Evolutionary conservation across 352 stramenopile genomes (phyloP), one percentile per base, ranked within the genome.

Genomic region (Phytophthora cactorum): DNA sequence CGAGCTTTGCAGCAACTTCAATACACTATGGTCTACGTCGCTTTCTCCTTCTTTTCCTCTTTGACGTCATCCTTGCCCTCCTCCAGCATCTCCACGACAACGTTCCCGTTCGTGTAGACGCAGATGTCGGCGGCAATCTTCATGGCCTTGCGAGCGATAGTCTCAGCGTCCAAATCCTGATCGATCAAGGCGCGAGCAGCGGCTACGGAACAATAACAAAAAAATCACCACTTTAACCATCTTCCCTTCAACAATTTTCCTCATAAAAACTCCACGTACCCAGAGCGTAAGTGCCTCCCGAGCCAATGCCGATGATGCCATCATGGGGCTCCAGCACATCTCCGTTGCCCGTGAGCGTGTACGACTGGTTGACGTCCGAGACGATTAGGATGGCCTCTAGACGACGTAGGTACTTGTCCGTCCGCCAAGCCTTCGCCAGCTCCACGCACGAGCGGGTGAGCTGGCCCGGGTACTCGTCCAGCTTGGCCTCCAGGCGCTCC

Each of bases 71-170:
- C 22, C 56, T 84, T 69, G 5, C 62, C 36, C 65, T 90, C 79
- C 52, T 95, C 91, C 32, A 98, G 72, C 60, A 93, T 86, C 75
- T 99, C 96, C 50, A 98, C 84, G 32, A 95, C 92, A 72, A 99
- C 98, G 65, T 98, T 98, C 72, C 98, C 88, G 79, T 99, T 99
- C 52, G 98, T 99, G 83, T 99, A 99, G 56, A 99, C 86, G 75
- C 97, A 99, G 75, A 99, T 98, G 66, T 99, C 96, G 8, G 94
- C 84, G 27, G 98, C 98, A 71, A 99, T 98, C 62, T 94, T 70
- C 96, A 99, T 99, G 29, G 95, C 77, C 62, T 93, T 96, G 70
- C 79, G 86, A 2, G 90, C 96, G 45, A 99, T 95, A 53, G 98
- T 90, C 76, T 99, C 96, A 0, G 97, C 97, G 57, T 90, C 84